phyloP scores from a whole-genome alignment of 1,284 basidiomycete genomes.

The Puccinia coronata region DNA sequence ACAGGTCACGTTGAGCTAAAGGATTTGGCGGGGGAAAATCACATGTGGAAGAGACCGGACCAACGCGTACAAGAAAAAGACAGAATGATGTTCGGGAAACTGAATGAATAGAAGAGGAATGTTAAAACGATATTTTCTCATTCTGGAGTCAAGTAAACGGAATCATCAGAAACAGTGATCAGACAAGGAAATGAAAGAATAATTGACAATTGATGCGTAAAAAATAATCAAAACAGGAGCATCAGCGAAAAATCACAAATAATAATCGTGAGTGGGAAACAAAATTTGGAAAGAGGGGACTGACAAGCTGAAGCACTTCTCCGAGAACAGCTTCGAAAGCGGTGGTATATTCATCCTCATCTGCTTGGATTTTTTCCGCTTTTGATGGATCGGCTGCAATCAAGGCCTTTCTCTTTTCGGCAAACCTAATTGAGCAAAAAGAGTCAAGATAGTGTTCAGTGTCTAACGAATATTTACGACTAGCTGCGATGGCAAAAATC shows the following conservation, averaged over 20 bases:
- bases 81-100: neutral
- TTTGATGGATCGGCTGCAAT: conserved; percentile 40
- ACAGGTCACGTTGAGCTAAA: neutral
- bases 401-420: conserved; percentile 39
- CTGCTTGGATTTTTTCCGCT: conserved; percentile 43
- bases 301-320: conserved; percentile 46
- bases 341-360: conserved; percentile 45
- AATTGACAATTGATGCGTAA: too few species aligned
- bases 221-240: too few species aligned
- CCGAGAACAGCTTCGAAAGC: conserved; percentile 37
- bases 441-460: neutral
- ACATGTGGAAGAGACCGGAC: neutral
- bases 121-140: conserved; percentile 14
- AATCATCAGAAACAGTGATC: neutral
- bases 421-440: conserved; percentile 10
- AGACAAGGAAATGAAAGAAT: neutral
- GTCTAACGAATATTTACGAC: neutral
- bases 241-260: neutral
- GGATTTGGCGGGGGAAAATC: neutral
- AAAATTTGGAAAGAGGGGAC: neutral
- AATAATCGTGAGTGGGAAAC: too few species aligned
- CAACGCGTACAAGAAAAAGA: neutral
- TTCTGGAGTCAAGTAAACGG: neutral
- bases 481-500: neutral
- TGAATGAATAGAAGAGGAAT: neutral